Base-by-base conservation (phyloP, 2,329 filamentous ascomycete genomes). In the Stemphylium beticola region DNA sequence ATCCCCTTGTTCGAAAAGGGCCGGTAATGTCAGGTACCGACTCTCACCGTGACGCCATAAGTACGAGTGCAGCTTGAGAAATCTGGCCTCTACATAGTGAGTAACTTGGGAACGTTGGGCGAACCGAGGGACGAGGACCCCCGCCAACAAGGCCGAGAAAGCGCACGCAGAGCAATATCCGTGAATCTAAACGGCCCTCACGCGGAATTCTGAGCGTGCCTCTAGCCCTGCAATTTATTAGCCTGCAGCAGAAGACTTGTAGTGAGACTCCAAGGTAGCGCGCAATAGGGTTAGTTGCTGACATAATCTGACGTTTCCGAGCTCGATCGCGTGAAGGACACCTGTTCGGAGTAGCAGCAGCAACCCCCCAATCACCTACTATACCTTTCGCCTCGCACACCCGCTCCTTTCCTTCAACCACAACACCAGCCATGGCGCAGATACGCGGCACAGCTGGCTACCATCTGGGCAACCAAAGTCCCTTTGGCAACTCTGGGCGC, bases 381-480 rank as follows among this genome's bases (percentile, higher is more conserved):
- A 66, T 60, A 58, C 58, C 68, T 59, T 57, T 24, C 61, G 62
- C 64, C 46, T 50, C 39, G 45, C 57, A 49, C 55, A 24, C 22
- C 43, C 57, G 54, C 53, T 49, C 55, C 57, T 52, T 45, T 47
- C 43, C 46, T 53, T 66, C 60, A 62, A 50, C 52, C 60, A 55
- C 58, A 57, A 32, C 51, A 52, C 51, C 62, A 68, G 73, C 44
- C 63, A 85, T 85, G 83, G 81, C 83, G 66, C 83, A 85, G 70
- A 85, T 85, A 73, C 77, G 83, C 73, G 83, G 83, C 61, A 86
- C 83, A 36, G 88, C 90, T 71, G 89, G 90, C 77, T 96, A 96
- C 80, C 91, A 93, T 79, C 85, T 95, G 75, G 88, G 88, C 71
- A 85, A 87, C 75, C 86, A 87, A 71, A 87, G 86, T 72, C 85